Evolutionary conservation across 1,139 yeast species (phyloP), one percentile per base, ranked within the genome.

Genomic region (Candida glucosophila): DNA sequence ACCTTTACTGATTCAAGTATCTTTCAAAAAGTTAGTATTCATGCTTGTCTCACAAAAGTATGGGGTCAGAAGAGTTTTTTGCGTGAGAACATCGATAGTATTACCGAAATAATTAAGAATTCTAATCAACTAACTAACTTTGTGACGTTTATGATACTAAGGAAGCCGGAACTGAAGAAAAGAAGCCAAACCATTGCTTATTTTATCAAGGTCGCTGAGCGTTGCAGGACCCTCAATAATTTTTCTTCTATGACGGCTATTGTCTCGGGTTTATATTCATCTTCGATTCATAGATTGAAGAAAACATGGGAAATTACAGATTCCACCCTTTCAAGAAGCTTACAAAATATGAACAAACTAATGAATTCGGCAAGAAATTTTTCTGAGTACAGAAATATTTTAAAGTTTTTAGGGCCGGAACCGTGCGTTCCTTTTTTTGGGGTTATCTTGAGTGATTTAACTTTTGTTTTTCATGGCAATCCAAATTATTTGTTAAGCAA

Each of bases 371-470:
- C 83, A 11, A 73, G 92, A 39, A 90, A 90, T 49, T 90, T 86
- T 51, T 74, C 73, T 39, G 92, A 82, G 42, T 90, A 90, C 49
- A 70, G 97, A 43, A 92, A 81, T 38, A 71, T 81, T 36, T 59
- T 88, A 40, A 73, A 76, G 39, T 71, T 77, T 31, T 71, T 83
- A 26, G 83, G 85, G 13, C 52, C 61, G 5, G 79, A 73, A 29
- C 88, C 97, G 3, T 82, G 94, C 47, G 77, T 90, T 21, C 98
- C 98, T 17, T 90, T 88, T 46, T 76, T 88, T 42, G 98, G 97
- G 13, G 92, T 88, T 19, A 83, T 76, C 48, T 55, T 90, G 31
- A 81, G 95, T 25, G 97, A 90, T 52, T 64, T 90, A 47, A 82
- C 96, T 7, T 90, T 90, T 48, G 77, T 86, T 6, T 81, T 73